Base-by-base conservation (phyloP, 176 grass and related monocot genomes). In the Phyllostachys edulis region DNA sequence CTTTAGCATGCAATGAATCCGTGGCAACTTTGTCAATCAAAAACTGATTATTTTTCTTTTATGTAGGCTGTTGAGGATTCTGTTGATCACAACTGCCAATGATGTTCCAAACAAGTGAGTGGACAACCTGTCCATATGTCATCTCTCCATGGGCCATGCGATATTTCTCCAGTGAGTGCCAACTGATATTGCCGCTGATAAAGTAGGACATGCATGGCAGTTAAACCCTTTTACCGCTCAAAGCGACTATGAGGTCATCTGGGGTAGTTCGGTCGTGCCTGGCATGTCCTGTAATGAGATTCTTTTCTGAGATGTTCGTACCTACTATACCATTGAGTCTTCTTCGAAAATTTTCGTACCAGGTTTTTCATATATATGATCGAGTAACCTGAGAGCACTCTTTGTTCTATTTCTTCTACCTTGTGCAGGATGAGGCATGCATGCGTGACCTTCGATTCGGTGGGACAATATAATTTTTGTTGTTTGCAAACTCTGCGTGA, bases 31-130 rank as follows among this genome's bases (percentile, higher is more conserved):
- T 36, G 65, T 64, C 21, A 18, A 41, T 40, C 32, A 52, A 84
- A 18, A 20, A 20, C 10, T 18, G 18, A 85, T 21, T n/a, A 16
- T 39, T 15, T 70, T 85, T 77, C 23, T 36, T 68, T 0, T 40
- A 44, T 81, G 71, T 70, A 89, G 88, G 77, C 34, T 54, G 40
- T 60, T 51, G 82, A 39, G 50, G 55, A 54, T 51, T 75, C 82
- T 76, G 59, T 49, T 85, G 70, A 76, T 38, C 72, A 34, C 70
- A 77, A n/a, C 63, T 76, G 21, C 21, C 71, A 50, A 45, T 69
- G 72, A 68, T 46, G 27, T 46, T 73, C 69, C 12, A 40, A 38
- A 13, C 32, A 65, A 79, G 64, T 82, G 71, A 23, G 20, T 38
- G 60, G 49, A 56, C 32, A 75, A 6, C n/a, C 32, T 51, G 56